Base-by-base conservation (phyloP, 306 rosid species). In the Coriaria nepalensis region DNA sequence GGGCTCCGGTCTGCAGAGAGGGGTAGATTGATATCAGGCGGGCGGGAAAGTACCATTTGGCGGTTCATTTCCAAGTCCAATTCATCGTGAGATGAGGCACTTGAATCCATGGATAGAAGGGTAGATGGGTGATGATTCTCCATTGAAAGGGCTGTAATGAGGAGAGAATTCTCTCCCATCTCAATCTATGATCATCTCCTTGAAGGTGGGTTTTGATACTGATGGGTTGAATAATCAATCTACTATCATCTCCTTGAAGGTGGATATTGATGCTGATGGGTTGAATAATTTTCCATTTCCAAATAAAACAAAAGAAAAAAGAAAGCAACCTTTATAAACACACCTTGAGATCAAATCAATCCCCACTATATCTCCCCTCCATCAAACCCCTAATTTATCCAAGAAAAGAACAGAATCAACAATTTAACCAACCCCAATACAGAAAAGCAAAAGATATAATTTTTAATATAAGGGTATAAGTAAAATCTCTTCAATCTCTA, bases 291-390 rank as follows among this genome's bases (percentile, higher is more conserved):
- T 69, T 73, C 73, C 75, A 79, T 73, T 49, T 69, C 65, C 46
- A 79, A 68, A 72, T 52, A 70, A 65, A 78, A 77, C 68, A 77
- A 78, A 79, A 81, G 70, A 68, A 68, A 86, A 69, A 50, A 75
- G 29, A 20, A 20, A 20, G 29, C 3, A 20, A 20, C 73, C 73
- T 79, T 66, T 65, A 72, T 65, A 62, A 74, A 63, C 71, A 82
- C 75, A 82, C 70, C 63, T 20, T 20, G 29, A 20, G 76, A 60
- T 64, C 77, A 72, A 49, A 73, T 79, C 83, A 81, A 79, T 86
- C 96, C 68, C 94, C 90, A 75, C 87, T 82, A 57, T 82, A 82
- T 82, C 94, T 82, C 75, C 96, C 96, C 80, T 82, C 87, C 92
- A 79, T 87, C 87, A 87, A 82, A 79, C 61, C 84, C 94, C 96